Conservation (phyloP, 495 filamentous ascomycete species). For the Neurospora pannonica region DNA sequence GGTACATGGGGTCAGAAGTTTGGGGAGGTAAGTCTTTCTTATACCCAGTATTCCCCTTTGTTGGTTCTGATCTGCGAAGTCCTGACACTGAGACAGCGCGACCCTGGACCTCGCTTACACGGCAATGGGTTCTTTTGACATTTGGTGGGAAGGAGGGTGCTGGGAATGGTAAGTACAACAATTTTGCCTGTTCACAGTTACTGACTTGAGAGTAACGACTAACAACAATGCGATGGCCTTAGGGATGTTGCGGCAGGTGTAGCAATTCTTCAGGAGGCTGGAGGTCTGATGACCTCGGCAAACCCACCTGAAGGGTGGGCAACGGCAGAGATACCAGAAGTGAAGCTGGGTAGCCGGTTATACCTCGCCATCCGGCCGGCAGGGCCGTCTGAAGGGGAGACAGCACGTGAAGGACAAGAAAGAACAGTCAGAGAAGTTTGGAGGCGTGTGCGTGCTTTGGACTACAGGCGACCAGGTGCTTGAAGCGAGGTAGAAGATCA, state of each 20-base stretch:
- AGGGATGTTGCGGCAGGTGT: constrained; percentile 76
- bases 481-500: not conserved
- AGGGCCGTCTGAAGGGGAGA: constrained; percentile 48
- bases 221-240: not conserved
- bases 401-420: constrained; percentile 53
- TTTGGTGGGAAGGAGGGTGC: constrained; percentile 80
- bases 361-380: constrained; percentile 61
- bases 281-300: constrained; percentile 56
- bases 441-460: constrained; percentile 49
- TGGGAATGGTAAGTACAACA: constrained; percentile 53
- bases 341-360: constrained; percentile 49
- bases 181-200: not conserved
- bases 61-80: not conserved
- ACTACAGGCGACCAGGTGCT: constrained; percentile 45
- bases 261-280: constrained; percentile 66
- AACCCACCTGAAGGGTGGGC: constrained; percentile 49
- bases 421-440: constrained; percentile 59
- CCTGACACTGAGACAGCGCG: constrained; percentile 33
- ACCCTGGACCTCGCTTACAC: constrained; percentile 69
- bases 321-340: constrained; percentile 47
- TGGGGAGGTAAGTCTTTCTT: constrained; percentile 33
- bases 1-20: constrained; percentile 66
- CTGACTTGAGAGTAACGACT: not conserved
- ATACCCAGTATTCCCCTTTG: constrained; percentile 2
- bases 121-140: constrained; percentile 60